These are phyloP conservation scores for Colletotrichum brevisporum DNA, from an alignment of 2,329 filamentous ascomycete genomes.

Conservation along the genomic window DNA sequence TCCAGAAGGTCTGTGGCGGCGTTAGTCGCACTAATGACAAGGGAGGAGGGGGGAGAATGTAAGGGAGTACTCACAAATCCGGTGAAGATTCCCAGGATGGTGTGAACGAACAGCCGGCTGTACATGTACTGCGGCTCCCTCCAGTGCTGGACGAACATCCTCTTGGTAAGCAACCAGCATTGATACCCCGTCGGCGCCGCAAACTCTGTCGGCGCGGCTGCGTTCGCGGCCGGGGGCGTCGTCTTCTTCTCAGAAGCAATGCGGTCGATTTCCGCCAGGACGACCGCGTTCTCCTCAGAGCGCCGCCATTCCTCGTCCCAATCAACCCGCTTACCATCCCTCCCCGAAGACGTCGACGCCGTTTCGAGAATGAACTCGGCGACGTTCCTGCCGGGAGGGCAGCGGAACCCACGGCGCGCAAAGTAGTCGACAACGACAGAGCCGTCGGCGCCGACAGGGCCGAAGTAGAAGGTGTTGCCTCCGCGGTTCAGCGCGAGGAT, in stretches of 20 bases:
- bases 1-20: constrained; percentile 75
- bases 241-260: constrained; percentile 61
- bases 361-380: constrained; percentile 66
- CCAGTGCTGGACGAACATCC: constrained; percentile 82
- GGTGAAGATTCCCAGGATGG: constrained; percentile 83
- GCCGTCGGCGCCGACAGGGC: constrained; percentile 77
- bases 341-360: constrained; percentile 52
- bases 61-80: constrained; percentile 58
- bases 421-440: constrained; percentile 70
- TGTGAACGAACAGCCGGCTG: constrained; percentile 79
- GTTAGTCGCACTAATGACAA: too few species aligned
- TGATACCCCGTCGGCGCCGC: constrained; percentile 76
- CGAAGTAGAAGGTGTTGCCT: constrained; percentile 82
- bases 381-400: constrained; percentile 69
- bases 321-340: constrained; percentile 63
- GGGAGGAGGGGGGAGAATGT: too few species aligned
- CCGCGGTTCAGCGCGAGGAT: constrained; percentile 78
- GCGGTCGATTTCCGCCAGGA: constrained; percentile 75
- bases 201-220: constrained; percentile 65
- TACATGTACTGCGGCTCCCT: constrained; percentile 83
- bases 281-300: constrained; percentile 70
- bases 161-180: constrained; percentile 75
- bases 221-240: constrained; percentile 48
- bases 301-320: constrained; percentile 84
- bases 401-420: constrained; percentile 73